These are phyloP conservation scores for Oryza rufipogon DNA, from an alignment of 176 grass and related monocot species.

Conservation along the genomic window DNA sequence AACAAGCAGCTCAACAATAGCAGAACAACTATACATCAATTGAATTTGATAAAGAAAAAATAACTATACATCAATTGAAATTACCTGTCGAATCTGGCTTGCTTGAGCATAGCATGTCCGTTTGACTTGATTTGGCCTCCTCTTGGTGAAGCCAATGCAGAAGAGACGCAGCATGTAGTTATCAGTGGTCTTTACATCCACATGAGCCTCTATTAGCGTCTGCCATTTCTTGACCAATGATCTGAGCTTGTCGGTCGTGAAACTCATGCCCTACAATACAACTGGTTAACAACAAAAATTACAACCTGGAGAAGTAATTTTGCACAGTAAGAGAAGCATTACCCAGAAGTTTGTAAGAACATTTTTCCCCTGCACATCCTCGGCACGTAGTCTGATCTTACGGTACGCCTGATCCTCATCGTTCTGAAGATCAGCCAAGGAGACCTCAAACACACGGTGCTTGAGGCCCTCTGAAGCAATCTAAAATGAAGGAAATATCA, in stretches of 20 bases:
- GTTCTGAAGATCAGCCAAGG: conserved; percentile 76
- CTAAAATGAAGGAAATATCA: conserved; percentile 34
- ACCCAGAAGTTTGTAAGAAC: conserved; percentile 96
- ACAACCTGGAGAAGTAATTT: not conserved
- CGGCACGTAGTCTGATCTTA: conserved; percentile 80
- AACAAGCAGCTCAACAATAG: not conserved
- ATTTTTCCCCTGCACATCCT: conserved; percentile 85
- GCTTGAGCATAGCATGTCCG: conserved; percentile 87
- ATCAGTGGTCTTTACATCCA: conserved; percentile 92
- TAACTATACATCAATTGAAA: not conserved
- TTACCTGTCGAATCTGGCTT: conserved; percentile 88
- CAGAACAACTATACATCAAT: not conserved
- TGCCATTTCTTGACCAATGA: conserved; percentile 92
- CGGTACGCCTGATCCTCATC: conserved; percentile 92
- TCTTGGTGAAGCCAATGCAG: conserved; percentile 92
- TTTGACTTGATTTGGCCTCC: conserved; percentile 86
- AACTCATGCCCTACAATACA: conserved; percentile 68
- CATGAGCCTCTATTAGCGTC: conserved; percentile 85
- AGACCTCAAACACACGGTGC: conserved; percentile 86
- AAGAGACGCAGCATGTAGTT: conserved; percentile 81
- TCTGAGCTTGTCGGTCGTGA: conserved; percentile 82
- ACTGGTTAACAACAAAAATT: not conserved
- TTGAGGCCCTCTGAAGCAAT: conserved; percentile 93
- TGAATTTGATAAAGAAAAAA: too few species aligned
- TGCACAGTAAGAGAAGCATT: not conserved